Evolutionary conservation across 352 stramenopile genomes (phyloP).

Genomic region (Globisporangium uncinulatum): DNA sequence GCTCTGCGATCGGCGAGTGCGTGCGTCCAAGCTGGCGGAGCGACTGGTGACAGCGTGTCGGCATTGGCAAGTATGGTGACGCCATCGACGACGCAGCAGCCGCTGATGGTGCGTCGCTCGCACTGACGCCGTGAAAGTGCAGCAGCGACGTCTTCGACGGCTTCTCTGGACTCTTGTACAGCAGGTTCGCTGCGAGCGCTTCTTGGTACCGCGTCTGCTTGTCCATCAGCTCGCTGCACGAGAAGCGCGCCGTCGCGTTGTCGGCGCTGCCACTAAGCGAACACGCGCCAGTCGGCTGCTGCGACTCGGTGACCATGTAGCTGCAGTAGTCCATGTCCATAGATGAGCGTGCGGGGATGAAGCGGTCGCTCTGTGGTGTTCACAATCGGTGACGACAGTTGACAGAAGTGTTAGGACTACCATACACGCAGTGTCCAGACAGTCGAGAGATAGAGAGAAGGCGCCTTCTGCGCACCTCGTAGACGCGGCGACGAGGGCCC

Average conservation of each 20-base stretch:
- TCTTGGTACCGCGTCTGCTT: conserved; percentile 27
- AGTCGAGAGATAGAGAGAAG: background rate
- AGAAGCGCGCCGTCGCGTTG: background rate
- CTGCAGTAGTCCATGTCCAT: conserved; percentile 48
- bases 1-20: background rate
- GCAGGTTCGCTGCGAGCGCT: conserved; percentile 27
- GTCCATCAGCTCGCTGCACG: conserved; percentile 17
- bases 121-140: conserved; percentile 15
- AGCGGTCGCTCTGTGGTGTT: conserved; percentile 27
- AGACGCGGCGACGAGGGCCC: conserved; percentile 5
- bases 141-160: conserved; percentile 19
- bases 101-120: conserved; percentile 2
- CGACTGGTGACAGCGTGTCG: conserved; percentile 10
- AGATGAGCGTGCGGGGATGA: conserved; percentile 31
- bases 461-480: conserved; percentile 10
- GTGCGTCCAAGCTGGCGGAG: conserved; percentile 10
- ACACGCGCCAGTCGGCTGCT: background rate
- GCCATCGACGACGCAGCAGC: background rate
- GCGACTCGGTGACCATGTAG: conserved; percentile 23
- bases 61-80: background rate
- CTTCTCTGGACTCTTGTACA: conserved; percentile 15
- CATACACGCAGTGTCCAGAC: background rate
- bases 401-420: too few species aligned
- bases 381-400: background rate
- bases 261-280: background rate